Conservation (phyloP, 371 early-diverging fungal species). For the Mortierella sp. region DNA sequence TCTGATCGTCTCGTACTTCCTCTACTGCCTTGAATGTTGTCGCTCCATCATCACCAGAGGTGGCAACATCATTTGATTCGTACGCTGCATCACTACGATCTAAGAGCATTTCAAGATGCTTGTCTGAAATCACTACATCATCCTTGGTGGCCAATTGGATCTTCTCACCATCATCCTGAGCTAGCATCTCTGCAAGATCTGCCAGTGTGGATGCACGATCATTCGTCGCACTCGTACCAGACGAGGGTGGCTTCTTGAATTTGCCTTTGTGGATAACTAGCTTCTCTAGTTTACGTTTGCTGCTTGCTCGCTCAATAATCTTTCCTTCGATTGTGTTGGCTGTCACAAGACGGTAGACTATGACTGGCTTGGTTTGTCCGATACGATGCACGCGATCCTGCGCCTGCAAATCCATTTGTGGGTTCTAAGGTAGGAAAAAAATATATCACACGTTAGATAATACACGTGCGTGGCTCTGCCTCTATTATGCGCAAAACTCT, state of each 20-base stretch:
- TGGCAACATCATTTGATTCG: constrained; percentile 29
- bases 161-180: constrained; percentile 74
- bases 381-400: constrained; percentile 98
- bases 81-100: constrained; percentile 77
- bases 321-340: constrained; percentile 90
- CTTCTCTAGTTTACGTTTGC: constrained; percentile 92
- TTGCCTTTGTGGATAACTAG: constrained; percentile 86
- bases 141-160: constrained; percentile 73
- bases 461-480: background rate
- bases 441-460: background rate
- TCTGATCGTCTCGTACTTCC: constrained; percentile 57
- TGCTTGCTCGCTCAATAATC: constrained; percentile 81
- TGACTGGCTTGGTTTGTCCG: constrained; percentile 93
- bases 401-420: constrained; percentile 98
- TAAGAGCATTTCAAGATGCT: constrained; percentile 75
- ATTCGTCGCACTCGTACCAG: constrained; percentile 19
- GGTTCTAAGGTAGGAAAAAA: constrained; percentile 71
- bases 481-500: background rate
- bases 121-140: constrained; percentile 77
- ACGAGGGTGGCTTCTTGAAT: constrained; percentile 69
- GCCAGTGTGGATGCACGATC: constrained; percentile 58
- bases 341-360: constrained; percentile 90
- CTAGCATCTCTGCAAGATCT: constrained; percentile 83
- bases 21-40: constrained; percentile 55
- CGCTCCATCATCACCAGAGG: constrained; percentile 18